Conservation (phyloP, 2,329 filamentous ascomycete genomes). For the Alternaria infectoria region DNA sequence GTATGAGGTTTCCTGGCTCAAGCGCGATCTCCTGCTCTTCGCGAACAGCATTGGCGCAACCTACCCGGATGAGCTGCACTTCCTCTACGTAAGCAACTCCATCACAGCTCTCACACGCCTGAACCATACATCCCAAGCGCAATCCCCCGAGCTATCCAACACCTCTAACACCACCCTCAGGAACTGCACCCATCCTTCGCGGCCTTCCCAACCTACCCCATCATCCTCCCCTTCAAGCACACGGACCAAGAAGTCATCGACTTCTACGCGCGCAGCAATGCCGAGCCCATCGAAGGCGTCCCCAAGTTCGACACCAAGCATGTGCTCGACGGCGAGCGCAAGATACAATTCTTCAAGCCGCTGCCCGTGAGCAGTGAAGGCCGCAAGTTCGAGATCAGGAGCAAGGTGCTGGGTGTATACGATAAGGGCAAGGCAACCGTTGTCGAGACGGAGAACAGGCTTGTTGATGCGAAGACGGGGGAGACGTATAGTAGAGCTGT, state of each 20-base stretch:
- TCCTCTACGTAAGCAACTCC: slow-evolving; percentile 75
- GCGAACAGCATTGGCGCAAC: slow-evolving; percentile 87
- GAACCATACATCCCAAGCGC: background rate
- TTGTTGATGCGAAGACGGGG: slow-evolving; percentile 72
- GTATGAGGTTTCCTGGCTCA: slow-evolving; percentile 80
- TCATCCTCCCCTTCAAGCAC: slow-evolving; percentile 84
- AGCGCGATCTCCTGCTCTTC: slow-evolving; percentile 88
- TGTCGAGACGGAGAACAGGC: slow-evolving; percentile 76
- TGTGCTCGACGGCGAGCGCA: slow-evolving; percentile 84
- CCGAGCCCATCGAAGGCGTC: slow-evolving; percentile 73
- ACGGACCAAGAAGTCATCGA: slow-evolving; percentile 78
- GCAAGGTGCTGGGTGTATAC: slow-evolving; percentile 82
- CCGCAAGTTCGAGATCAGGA: slow-evolving; percentile 75
- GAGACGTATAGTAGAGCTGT: slow-evolving; percentile 75
- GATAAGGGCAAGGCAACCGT: slow-evolving; percentile 88
- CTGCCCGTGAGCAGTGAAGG: slow-evolving; percentile 75
- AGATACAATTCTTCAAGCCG: slow-evolving; percentile 76
- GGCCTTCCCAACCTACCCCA: slow-evolving; percentile 87
- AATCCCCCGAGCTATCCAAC: background rate
- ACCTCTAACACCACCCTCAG: slow-evolving; percentile 52
- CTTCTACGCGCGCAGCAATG: slow-evolving; percentile 76
- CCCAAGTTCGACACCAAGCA: slow-evolving; percentile 77
- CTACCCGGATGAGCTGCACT: slow-evolving; percentile 82
- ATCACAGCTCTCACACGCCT: background rate
- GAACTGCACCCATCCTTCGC: slow-evolving; percentile 87